Evolutionary conservation across 2,329 filamentous ascomycete genomes (phyloP).

Genomic region (Clonostachys rosea): DNA sequence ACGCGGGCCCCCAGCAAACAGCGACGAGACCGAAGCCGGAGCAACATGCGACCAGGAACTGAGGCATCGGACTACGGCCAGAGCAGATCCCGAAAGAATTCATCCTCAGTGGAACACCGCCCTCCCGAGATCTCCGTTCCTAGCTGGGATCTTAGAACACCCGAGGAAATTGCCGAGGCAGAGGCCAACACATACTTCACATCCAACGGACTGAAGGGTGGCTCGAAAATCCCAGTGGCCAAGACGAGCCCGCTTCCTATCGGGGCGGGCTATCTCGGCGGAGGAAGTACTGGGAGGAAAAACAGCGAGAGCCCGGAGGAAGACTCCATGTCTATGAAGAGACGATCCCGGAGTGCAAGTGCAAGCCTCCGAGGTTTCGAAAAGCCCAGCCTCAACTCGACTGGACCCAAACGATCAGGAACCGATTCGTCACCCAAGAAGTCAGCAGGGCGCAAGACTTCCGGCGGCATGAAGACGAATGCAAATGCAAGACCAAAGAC

Average conservation of each 20-base stretch:
- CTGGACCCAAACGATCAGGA: constrained; percentile 30
- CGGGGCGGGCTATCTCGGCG: constrained; percentile 65
- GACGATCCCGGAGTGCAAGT: constrained; percentile 68
- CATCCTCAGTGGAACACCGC: constrained; percentile 29
- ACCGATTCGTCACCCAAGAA: constrained; percentile 55
- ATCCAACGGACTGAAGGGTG: constrained; percentile 50
- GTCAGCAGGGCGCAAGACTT: constrained; percentile 35
- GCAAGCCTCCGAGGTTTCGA: constrained; percentile 34
- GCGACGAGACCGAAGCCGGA: constrained; percentile 27
- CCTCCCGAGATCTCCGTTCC: constrained; percentile 33
- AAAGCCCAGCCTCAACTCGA: constrained; percentile 8
- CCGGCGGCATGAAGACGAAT: constrained; percentile 33
- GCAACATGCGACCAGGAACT: constrained; percentile 23
- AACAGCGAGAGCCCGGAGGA: constrained; percentile 51
- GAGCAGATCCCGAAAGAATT: constrained; percentile 38
- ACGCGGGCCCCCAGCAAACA: constrained; percentile 47
- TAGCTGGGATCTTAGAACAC: constrained; percentile 68
- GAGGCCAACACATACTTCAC: constrained; percentile 46
- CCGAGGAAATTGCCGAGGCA: constrained; percentile 70
- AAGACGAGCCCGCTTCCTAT: constrained; percentile 76
- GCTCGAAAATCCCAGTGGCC: constrained; percentile 82
- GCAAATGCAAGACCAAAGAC: constrained; percentile 54
- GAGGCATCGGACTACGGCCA: constrained; percentile 19
- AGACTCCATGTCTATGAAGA: constrained; percentile 55
- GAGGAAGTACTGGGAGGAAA: constrained; percentile 64